phyloP scores from a whole-genome alignment of 345 rosid species.

The Lenwebbia sp. region DNA sequence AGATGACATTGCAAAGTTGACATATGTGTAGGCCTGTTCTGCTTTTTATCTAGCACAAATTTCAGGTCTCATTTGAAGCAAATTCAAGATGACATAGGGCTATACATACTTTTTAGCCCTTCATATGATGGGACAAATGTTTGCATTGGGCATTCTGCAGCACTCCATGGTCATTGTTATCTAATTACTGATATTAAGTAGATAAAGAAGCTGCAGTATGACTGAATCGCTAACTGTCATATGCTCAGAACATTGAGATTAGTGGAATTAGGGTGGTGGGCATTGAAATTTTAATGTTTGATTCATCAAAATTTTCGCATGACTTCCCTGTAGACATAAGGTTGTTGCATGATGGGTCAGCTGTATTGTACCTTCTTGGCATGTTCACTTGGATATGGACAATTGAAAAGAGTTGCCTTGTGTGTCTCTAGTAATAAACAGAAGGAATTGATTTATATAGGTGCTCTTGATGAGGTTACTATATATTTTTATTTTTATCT shows the following conservation, averaged over 20 bases:
- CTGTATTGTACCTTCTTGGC: background rate
- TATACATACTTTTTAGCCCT: background rate
- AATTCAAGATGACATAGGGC: background rate
- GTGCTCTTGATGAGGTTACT: background rate
- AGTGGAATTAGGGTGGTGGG: background rate
- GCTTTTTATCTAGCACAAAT: background rate
- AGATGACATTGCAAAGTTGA: background rate
- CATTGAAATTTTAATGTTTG: background rate
- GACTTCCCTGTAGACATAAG: background rate
- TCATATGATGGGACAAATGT: background rate
- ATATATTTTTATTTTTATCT: background rate
- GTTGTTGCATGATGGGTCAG: background rate
- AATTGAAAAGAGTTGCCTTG: background rate
- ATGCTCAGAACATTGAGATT: background rate
- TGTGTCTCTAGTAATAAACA: background rate
- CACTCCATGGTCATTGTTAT: background rate
- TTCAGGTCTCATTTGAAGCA: background rate
- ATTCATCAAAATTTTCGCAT: background rate
- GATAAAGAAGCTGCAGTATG: background rate
- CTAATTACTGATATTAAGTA: background rate
- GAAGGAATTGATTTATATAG: background rate
- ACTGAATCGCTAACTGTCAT: background rate
- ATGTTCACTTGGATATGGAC: background rate
- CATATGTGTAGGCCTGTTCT: background rate
- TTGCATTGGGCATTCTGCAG: background rate